These are phyloP conservation scores for Emergomyces africanus DNA, from an alignment of 2,329 filamentous ascomycete genomes.

Conservation along the genomic window DNA sequence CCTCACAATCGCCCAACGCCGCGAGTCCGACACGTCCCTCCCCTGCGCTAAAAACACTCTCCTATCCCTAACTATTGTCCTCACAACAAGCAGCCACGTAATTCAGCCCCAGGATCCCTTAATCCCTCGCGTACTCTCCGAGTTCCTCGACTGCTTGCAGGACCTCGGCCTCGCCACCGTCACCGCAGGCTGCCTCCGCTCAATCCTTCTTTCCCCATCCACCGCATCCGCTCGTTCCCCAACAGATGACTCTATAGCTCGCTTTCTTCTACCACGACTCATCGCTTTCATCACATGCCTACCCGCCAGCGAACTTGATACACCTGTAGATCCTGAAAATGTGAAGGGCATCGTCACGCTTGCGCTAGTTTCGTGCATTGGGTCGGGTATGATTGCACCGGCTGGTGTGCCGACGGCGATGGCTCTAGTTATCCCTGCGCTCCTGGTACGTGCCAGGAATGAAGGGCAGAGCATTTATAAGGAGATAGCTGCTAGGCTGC, in stretches of 20 bases:
- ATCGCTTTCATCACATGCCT: conserved; percentile 55
- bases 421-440: conserved; percentile 61
- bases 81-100: conserved; percentile 65
- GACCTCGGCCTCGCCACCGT: conserved; percentile 57
- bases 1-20: conserved; percentile 35
- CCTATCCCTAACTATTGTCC: conserved; percentile 73
- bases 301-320: conserved; percentile 46
- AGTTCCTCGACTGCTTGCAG: conserved; percentile 69
- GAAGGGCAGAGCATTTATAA: conserved; percentile 48
- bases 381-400: conserved; percentile 23
- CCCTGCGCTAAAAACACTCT: conserved; percentile 88
- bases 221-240: conserved; percentile 30
- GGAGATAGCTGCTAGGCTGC: conserved; percentile 62
- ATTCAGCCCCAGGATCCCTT: conserved; percentile 64
- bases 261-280: conserved; percentile 61
- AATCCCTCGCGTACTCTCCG: conserved; percentile 60
- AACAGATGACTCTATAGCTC: conserved; percentile 60
- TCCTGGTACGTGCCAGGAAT: conserved; percentile 58
- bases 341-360: conserved; percentile 59
- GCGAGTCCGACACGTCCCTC: conserved; percentile 57
- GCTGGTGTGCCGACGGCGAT: conserved; percentile 40
- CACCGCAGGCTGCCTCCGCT: conserved; percentile 78
- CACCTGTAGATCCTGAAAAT: conserved; percentile 54
- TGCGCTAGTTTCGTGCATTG: conserved; percentile 61
- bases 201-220: conserved; percentile 55